Evolutionary conservation across 2,329 filamentous ascomycete species (phyloP), one percentile per base, ranked within the genome.

Genomic region (Apiospora malaysiana): DNA sequence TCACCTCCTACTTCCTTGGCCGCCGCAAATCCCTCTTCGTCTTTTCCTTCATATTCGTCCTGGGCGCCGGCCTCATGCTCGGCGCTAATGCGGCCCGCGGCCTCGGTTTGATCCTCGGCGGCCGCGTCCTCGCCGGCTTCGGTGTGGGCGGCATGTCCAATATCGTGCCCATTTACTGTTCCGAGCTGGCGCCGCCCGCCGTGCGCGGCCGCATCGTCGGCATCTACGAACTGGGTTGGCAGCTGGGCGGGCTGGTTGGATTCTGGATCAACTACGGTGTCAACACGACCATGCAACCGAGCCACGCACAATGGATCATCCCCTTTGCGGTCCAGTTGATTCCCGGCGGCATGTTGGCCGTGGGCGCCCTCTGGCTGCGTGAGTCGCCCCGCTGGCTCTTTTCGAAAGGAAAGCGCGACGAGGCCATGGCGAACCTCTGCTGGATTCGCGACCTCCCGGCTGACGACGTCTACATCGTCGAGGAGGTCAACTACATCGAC

Each of bases 21-120:
- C 88, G 93, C 27, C 89, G 88, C 76, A 87, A 85, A 78, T 91
- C 89, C 27, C 84, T 95, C 2, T 82, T 90, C 73, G 73, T 90
- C 66, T 92, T 91, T 78, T 82, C 86, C 2, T 69, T 87, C 45
- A 75, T 95, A 73, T 95, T 95, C 80, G 85, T 89, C 69, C 77
- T 94, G 12, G 93, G 93, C 72, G 90, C 92, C 59, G 91, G 91
- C 69, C 79, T 94, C 74, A 94, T 93, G 90, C 82, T 94, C 32
- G 92, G 90, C 66, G 90, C 88, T 66, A 90, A 86, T 75, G 85
- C 84, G 12, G 82, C 86, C 3, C 85, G 89, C 42, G 91, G 91
- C 40, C 83, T 94, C n/a, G 91, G 89, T 4, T 82, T 88, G 72
- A 87, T 92, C 72, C 86, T 91, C 70, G 89, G 82, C 43, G 89